Evolutionary conservation across 108 stramenopile genomes (phyloP), one percentile per base, ranked within the genome.

Genomic region (Fragilariopsis cylindrus): DNA sequence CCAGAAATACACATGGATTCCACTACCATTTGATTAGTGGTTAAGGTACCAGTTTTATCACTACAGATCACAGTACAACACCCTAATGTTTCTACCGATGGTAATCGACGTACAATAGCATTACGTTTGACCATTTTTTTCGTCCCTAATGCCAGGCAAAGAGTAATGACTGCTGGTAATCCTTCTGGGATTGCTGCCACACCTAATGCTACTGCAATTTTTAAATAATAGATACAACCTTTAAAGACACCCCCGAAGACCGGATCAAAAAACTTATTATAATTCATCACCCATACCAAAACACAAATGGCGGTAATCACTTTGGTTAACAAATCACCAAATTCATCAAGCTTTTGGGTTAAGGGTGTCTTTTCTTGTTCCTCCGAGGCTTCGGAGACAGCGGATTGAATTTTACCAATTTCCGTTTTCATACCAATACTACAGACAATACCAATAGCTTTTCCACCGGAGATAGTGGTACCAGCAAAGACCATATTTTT

Each of bases 31-130:
- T 89, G 82, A 82, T 98, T 98, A 83, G 96, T 87, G 6, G 99
- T 99, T 18, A 99, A 88, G 19, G 99, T 99, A 46, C 99, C 99
- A 7, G 99, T 99, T 91, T 99, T 99, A 84, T 99, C 99, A 45
- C 92, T 92, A 92, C 97, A 97, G 60, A 98, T 96, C 48, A 92
- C 90, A 7, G 95, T 94, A 8, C 95, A 95, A 72, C 92, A 93
- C 73, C 99, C 99, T 68, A 99, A 92, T 40, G 99, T 98, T 86
- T 99, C 98, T 41, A 98, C 97, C 5, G 98, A 92, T 62, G 97
- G 94, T 63, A 96, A 89, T 48, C 87, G 84, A 73, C 97, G 95
- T 41, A 95, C 81, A 66, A 97, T 90, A 57, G 97, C 96, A 75
- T 98, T 97, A 43, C 83, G 74, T 62, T 84, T 83, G 71, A 92